These are phyloP conservation scores for Amniculicola lignicola DNA, from an alignment of 495 filamentous ascomycete species.

Conservation along the genomic window DNA sequence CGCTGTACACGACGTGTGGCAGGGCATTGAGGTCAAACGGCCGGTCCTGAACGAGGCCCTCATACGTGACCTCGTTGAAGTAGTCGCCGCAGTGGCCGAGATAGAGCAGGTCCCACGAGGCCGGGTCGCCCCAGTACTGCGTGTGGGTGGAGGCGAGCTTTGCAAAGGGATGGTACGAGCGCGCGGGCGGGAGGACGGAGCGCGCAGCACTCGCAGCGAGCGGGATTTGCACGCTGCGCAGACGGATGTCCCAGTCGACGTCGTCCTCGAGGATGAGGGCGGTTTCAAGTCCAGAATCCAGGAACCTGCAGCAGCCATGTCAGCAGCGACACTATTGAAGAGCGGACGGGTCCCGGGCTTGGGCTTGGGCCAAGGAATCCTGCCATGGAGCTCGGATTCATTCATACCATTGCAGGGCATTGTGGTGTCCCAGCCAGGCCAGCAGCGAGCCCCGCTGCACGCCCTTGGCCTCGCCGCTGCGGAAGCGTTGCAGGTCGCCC, in stretches of 20 bases:
- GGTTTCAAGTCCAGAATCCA: conserved; percentile 45
- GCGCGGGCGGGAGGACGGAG: conserved; percentile 18
- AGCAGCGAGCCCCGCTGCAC: conserved; percentile 34
- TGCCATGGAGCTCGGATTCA: no score
- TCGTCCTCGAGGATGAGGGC: conserved; percentile 50
- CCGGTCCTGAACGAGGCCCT: conserved; percentile 28
- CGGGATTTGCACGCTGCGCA: conserved; percentile 40
- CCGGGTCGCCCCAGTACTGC: conserved; percentile 38
- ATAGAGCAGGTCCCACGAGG: conserved; percentile 46
- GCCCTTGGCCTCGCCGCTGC: conserved; percentile 25
- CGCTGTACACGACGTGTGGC: conserved; percentile 31
- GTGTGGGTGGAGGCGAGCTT: conserved; percentile 11
- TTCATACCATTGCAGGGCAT: conserved; percentile 38
- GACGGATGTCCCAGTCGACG: conserved; percentile 47
- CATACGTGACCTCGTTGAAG: conserved; percentile 25
- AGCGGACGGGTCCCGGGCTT: no score
- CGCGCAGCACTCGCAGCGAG: conserved; percentile 36
- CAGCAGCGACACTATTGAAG: not conserved
- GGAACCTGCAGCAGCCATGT: conserved; percentile 34
- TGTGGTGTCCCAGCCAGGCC: conserved; percentile 41
- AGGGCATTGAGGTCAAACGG: conserved; percentile 23
- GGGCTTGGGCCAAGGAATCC: no score
- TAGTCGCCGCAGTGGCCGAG: conserved; percentile 47
- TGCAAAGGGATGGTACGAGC: conserved; percentile 6
- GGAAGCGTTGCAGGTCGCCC: conserved; percentile 31